Evolutionary conservation across 78 protist genomes (phyloP).

Genomic region (Polysphondylium violaceum): DNA sequence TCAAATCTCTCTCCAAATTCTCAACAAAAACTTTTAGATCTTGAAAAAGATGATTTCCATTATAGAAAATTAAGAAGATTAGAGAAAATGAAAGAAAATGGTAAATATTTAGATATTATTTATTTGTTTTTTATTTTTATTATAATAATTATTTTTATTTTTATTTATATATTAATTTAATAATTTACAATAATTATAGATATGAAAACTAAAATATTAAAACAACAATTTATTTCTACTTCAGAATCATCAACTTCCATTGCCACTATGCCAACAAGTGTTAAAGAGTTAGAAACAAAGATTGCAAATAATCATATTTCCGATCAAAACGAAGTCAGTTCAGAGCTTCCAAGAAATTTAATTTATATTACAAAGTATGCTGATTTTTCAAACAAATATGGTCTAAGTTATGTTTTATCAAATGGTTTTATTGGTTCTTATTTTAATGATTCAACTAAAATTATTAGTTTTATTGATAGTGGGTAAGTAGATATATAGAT

Average conservation of each 20-base stretch:
- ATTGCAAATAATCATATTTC: slow-evolving; percentile 74
- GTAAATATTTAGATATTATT: neutral
- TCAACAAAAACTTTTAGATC: slow-evolving; percentile 49
- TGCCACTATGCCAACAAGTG: slow-evolving; percentile 10
- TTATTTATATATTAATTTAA: neutral
- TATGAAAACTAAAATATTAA: slow-evolving; percentile 47
- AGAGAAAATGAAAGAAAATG: slow-evolving; percentile 75
- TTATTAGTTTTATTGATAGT: slow-evolving; percentile 24
- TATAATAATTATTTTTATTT: neutral
- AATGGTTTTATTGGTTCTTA: slow-evolving; percentile 90
- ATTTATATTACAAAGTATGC: slow-evolving; percentile 86
- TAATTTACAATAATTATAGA: slow-evolving; percentile 24
- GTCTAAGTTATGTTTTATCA: slow-evolving; percentile 93
- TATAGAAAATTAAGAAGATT: slow-evolving; percentile 72
- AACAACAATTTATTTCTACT: slow-evolving; percentile 15
- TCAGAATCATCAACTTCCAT: slow-evolving; percentile 13
- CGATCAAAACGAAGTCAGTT: neutral
- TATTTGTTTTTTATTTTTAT: neutral
- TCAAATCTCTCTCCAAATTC: slow-evolving; percentile 62
- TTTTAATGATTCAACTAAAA: slow-evolving; percentile 92
- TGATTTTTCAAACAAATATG: slow-evolving; percentile 96
- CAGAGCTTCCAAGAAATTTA: slow-evolving; percentile 20
- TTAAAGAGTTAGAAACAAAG: slow-evolving; percentile 42
- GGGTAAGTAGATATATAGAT: slow-evolving; percentile 12
- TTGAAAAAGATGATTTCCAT: slow-evolving; percentile 69